Base-by-base conservation (phyloP, 768 basidiomycete species). In the Lactarius deliciosus region DNA sequence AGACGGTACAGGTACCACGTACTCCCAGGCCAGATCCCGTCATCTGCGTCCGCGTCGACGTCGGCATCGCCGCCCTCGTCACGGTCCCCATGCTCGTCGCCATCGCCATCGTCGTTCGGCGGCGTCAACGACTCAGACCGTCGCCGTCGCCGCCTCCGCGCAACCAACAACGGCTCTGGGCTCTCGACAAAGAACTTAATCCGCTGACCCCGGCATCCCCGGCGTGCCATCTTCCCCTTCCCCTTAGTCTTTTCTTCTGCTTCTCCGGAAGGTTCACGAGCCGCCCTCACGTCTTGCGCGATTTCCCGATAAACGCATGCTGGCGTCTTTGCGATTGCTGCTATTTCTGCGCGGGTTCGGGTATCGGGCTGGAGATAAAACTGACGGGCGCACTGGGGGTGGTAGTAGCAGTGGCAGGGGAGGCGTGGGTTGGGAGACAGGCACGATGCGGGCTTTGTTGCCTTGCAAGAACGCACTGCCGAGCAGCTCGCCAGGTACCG, bases 21-120 rank as follows among this genome's bases (percentile, higher is more conserved):
- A 64, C 36, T 68, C 66, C 36, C 58, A 1, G 62, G 66, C 66
- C 66, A 60, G 32, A 53, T 43, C 0, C 62, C 62, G 20, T 45
- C 58, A 30, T 60, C 54, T 0, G 11, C 25, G 45, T 63, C 38
- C 3, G 20, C 38, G 9, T 34, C 40, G 15, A 3, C 32, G 3
- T 50, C 18, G 3, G 1, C 22, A 18, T 36, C 18, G 11, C 22
- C 22, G 2, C 25, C 50, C 11, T 53, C 43, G 9, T 9, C 22
- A 5, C 1, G 30, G 18, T 18, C 13, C 15, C 30, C 32, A 18
- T n/a, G 18, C 1, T 25, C 25, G 5, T 25, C 18, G 32, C 9
- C 32, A n/a, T n/a, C n/a, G n/a, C n/a, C 50, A 13, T 13, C 13
- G n/a, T 18, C 7, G 13, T n/a, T 2, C 8, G 20, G 7, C n/a